Conservation (phyloP, 1,284 basidiomycete species). For the Rhizopogon parksii region DNA sequence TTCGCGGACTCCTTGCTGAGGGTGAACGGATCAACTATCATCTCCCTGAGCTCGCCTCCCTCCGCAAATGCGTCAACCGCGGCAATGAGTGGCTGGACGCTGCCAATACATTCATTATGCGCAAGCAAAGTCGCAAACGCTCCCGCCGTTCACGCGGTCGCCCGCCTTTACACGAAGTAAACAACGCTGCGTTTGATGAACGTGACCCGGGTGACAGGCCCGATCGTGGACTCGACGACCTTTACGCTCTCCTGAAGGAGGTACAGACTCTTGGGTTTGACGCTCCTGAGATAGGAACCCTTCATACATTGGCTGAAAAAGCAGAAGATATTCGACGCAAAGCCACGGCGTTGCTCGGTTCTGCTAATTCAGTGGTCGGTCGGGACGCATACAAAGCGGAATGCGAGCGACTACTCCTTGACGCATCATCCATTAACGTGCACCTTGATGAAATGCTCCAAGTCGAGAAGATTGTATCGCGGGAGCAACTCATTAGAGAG, state of each 20-base stretch:
- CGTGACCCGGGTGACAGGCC: constrained; percentile 62
- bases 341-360: constrained; percentile 44
- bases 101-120: constrained; percentile 62
- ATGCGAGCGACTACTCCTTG: constrained; percentile 62
- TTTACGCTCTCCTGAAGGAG: constrained; percentile 62
- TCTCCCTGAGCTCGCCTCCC: constrained; percentile 63
- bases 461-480: constrained; percentile 70
- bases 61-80: constrained; percentile 73
- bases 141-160: constrained; percentile 56
- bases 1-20: constrained; percentile 76
- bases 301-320: constrained; percentile 53
- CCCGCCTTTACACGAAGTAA: constrained; percentile 33
- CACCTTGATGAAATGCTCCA: constrained; percentile 66
- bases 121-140: constrained; percentile 70
- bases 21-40: constrained; percentile 79
- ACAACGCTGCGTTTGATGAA: constrained; percentile 25
- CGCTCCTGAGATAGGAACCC: constrained; percentile 58
- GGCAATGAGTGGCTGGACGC: constrained; percentile 84
- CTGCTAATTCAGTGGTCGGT: constrained; percentile 31
- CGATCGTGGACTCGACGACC: constrained; percentile 60
- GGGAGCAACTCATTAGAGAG: constrained; percentile 63
- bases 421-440: constrained; percentile 73
- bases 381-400: constrained; percentile 58
- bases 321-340: constrained; percentile 59
- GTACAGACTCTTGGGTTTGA: constrained; percentile 77